Conservation (phyloP, 2,329 filamentous ascomycete species). For the Trichoderma lentiforme region DNA sequence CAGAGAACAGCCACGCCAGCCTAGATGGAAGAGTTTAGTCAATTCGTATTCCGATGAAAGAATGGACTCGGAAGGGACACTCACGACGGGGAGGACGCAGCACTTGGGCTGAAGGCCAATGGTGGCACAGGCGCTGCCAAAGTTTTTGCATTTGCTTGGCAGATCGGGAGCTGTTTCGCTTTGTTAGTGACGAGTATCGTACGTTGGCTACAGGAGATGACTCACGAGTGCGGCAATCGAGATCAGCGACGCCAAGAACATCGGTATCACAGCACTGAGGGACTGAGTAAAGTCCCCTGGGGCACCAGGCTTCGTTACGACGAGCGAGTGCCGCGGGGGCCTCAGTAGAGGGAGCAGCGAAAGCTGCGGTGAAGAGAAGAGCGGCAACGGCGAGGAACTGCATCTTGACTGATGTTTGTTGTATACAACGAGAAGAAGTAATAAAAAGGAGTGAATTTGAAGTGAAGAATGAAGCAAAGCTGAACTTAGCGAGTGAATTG, state of each 20-base stretch:
- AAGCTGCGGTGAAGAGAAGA: slow-evolving; percentile 16
- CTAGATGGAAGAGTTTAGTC: neutral
- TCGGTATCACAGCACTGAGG: slow-evolving; percentile 19
- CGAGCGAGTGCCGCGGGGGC: neutral
- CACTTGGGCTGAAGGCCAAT: slow-evolving; percentile 4
- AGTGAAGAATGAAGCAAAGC: neutral
- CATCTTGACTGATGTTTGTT: slow-evolving; percentile 13
- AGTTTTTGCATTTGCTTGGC: no score
- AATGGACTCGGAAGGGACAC: no score
- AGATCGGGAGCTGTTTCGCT: no score
- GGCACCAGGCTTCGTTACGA: slow-evolving; percentile 1
- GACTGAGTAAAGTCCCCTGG: neutral
- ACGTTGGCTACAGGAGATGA: no score
- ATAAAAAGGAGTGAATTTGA: neutral
- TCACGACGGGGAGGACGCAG: slow-evolving; percentile 4
- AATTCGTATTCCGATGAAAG: no score
- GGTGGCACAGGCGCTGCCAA: neutral
- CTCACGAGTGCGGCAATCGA: no score
- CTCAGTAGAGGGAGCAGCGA: slow-evolving; percentile 9
- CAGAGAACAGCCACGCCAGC: slow-evolving; percentile 18
- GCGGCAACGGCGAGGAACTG: slow-evolving; percentile 18
- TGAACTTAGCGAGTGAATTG: slow-evolving; percentile 6
- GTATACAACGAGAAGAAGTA: neutral
- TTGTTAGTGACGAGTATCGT: no score
- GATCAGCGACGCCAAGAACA: neutral